phyloP scores from a whole-genome alignment of 1,139 yeast species.

The Suhomyces taliae region DNA sequence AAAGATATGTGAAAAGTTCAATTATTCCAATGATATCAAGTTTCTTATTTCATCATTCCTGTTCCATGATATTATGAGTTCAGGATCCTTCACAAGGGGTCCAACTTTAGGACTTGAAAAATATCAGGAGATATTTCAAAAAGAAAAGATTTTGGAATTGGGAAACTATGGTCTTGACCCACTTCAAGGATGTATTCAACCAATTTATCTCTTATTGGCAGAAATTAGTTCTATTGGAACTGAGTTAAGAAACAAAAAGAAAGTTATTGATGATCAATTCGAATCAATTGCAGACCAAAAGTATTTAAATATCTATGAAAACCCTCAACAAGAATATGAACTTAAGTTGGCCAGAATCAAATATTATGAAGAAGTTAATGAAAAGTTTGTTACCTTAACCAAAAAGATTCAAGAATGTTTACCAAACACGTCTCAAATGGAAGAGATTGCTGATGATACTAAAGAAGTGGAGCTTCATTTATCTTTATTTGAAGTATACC shows the following conservation, averaged over 20 bases:
- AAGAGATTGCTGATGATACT: slow-evolving; percentile 13
- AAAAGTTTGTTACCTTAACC: slow-evolving; percentile 15
- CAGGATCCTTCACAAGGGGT: slow-evolving; percentile 24
- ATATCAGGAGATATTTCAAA: slow-evolving; percentile 30
- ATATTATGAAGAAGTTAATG: slow-evolving; percentile 17
- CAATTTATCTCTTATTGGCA: slow-evolving; percentile 40
- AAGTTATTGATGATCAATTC: slow-evolving; percentile 7
- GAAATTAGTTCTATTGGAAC: slow-evolving; percentile 40
- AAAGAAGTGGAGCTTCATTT: slow-evolving; percentile 20
- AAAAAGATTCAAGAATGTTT: slow-evolving; percentile 19
- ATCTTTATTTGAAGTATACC: slow-evolving; percentile 27
- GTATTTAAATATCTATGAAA: neutral
- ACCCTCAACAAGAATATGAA: neutral
- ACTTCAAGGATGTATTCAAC: slow-evolving; percentile 47
- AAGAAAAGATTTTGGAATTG: slow-evolving; percentile 10
- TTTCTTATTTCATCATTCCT: slow-evolving; percentile 18
- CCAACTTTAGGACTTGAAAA: slow-evolving; percentile 34
- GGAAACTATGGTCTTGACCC: slow-evolving; percentile 46
- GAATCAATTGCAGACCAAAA: neutral
- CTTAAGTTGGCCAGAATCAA: slow-evolving; percentile 1
- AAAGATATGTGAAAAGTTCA: slow-evolving; percentile 12
- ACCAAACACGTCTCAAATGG: slow-evolving; percentile 24
- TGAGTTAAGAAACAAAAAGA: slow-evolving; percentile 20
- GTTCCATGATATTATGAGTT: slow-evolving; percentile 19
- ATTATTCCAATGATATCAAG: slow-evolving; percentile 18